phyloP scores from a whole-genome alignment of 768 basidiomycete species.

The Mycena belliarum region DNA sequence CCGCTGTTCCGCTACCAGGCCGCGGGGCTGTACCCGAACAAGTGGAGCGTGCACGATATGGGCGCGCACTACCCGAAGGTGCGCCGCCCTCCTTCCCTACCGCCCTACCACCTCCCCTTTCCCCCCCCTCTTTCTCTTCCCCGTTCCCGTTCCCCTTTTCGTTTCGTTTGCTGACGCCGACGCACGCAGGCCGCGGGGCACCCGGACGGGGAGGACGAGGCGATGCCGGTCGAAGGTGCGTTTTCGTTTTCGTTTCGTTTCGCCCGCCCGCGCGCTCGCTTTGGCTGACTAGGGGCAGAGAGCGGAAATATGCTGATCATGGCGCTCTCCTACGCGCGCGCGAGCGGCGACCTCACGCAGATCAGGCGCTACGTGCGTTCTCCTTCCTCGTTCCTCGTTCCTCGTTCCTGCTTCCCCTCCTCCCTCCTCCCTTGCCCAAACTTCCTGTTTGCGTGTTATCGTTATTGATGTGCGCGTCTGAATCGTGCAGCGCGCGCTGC shows the following conservation, averaged over 20 bases:
- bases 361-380: conserved; percentile 46
- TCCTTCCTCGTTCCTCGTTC: too few species aligned
- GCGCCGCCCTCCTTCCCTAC: too few species aligned
- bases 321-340: conserved; percentile 62
- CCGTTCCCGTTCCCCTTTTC: too few species aligned
- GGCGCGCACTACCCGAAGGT: conserved; percentile 44
- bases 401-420: too few species aligned
- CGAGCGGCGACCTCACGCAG: conserved; percentile 51
- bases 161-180: too few species aligned
- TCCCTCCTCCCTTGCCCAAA: background rate
- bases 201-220: conserved; percentile 50
- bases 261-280: background rate
- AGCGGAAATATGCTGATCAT: conserved; percentile 78
- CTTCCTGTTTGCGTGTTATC: too few species aligned
- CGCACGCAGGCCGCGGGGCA: conserved; percentile 43
- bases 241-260: too few species aligned
- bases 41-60: conserved; percentile 63
- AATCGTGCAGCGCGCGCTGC: conserved; percentile 28
- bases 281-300: too few species aligned
- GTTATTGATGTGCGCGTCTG: too few species aligned
- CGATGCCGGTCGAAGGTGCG: conserved; percentile 36
- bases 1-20: conserved; percentile 68
- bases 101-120: too few species aligned
- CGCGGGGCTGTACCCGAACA: conserved; percentile 64
- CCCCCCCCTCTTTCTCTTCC: too few species aligned